Conservation (phyloP, 768 basidiomycete species). For the Suillus paluster region DNA sequence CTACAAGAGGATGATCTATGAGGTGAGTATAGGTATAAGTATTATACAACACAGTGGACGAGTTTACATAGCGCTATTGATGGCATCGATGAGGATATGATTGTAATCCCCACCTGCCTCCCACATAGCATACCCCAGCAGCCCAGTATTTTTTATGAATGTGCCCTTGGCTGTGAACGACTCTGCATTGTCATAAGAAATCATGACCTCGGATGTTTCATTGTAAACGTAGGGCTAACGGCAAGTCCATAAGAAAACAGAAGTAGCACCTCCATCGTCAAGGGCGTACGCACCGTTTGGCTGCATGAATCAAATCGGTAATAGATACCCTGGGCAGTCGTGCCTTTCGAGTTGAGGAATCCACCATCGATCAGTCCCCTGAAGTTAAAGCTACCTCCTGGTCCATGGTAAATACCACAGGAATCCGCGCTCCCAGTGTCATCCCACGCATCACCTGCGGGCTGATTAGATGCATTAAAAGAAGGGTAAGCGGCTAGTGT, state of each 20-base stretch:
- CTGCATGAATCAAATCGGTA: conserved; percentile 69
- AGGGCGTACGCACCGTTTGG: conserved; percentile 60
- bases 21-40: not conserved
- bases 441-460: conserved; percentile 62
- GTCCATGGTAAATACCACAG: conserved; percentile 54
- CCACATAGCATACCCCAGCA: conserved; percentile 70
- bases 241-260: conserved; percentile 7
- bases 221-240: conserved; percentile 74
- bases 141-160: conserved; percentile 52
- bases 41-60: not conserved
- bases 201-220: conserved; percentile 51
- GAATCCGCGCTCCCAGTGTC: conserved; percentile 48
- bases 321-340: conserved; percentile 54
- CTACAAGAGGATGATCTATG: not conserved
- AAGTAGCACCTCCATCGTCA: not conserved
- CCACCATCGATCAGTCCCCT: conserved; percentile 63
- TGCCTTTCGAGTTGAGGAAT: conserved; percentile 52
- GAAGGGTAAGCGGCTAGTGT: conserved; percentile 52
- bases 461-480: conserved; percentile 51
- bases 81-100: conserved; percentile 62
- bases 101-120: conserved; percentile 65
- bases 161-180: conserved; percentile 64
- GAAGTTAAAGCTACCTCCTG: conserved; percentile 61
- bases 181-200: conserved; percentile 67
- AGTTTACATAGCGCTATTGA: conserved; percentile 29